Percentiles rank a stretch among this genome's conserved stretches.
phyloP scores from a whole-genome alignment of 768 basidiomycete genomes.

The Rhizopogon rudus region DNA sequence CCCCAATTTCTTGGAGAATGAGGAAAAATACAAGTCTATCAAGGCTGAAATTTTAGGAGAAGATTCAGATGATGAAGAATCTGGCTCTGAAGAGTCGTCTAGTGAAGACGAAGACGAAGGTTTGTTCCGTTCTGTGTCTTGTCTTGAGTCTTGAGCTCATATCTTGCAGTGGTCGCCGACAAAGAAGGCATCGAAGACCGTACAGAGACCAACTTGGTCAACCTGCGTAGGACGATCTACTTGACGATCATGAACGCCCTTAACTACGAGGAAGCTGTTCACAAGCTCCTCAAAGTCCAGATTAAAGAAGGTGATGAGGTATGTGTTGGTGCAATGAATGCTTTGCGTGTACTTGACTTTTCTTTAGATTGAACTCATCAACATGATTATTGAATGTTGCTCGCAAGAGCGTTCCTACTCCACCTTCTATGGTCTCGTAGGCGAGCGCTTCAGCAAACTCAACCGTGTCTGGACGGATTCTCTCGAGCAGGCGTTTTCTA shows the following conservation, averaged over 20 bases:
- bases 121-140: background rate
- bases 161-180: constrained; percentile 53
- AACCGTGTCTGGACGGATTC: constrained; percentile 92
- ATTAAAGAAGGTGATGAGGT: constrained; percentile 94
- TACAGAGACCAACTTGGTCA: constrained; percentile 94
- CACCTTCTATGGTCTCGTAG: constrained; percentile 93
- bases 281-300: constrained; percentile 93
- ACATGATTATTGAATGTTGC: constrained; percentile 99
- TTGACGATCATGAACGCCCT: constrained; percentile 98
- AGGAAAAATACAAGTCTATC: constrained; percentile 90
- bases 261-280: constrained; percentile 98
- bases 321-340: constrained; percentile 11
- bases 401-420: constrained; percentile 98
- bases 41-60: constrained; percentile 93
- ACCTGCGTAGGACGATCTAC: constrained; percentile 90
- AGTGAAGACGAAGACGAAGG: constrained; percentile 60
- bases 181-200: constrained; percentile 91
- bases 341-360: background rate
- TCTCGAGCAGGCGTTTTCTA: constrained; percentile 81
- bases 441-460: constrained; percentile 94
- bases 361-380: constrained; percentile 84
- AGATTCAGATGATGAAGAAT: constrained; percentile 70
- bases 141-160: constrained; percentile 26
- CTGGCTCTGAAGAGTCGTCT: constrained; percentile 55
- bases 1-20: constrained; percentile 81